Evolutionary conservation across 225 moss, liverwort and hornwort species (phyloP).

Genomic region (Physcomitrellopsis africana): DNA sequence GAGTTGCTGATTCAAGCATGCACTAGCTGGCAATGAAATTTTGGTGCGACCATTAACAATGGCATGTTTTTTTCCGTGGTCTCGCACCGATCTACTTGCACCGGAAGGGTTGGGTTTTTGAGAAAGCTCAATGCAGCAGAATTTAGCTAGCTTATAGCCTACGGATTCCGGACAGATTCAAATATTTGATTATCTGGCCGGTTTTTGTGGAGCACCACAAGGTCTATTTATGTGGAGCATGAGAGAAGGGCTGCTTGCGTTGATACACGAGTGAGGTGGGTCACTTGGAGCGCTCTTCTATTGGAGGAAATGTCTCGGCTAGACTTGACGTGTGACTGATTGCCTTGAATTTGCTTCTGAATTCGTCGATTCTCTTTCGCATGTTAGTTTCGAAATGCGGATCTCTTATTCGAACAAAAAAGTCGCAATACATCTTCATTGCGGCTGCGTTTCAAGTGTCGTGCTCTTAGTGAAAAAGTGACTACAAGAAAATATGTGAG

Average conservation of each 20-base stretch:
- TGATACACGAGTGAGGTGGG: constrained; percentile 8
- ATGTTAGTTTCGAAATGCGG: constrained; percentile 28
- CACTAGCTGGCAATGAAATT: not conserved
- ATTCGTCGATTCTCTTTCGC: constrained; percentile 6
- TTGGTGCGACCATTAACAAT: constrained; percentile 42
- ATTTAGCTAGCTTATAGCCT: constrained; percentile 61
- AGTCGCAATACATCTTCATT: constrained; percentile 24
- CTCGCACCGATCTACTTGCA: constrained; percentile 55
- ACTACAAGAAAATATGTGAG: constrained; percentile 29
- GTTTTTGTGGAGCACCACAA: constrained; percentile 43
- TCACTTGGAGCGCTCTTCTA: not conserved
- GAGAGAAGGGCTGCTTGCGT: constrained; percentile 11
- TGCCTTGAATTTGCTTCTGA: not conserved
- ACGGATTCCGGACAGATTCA: constrained; percentile 47
- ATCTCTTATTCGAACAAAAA: constrained; percentile 16
- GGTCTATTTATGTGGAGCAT: constrained; percentile 24
- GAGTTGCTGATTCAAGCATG: constrained; percentile 33
- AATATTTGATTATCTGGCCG: constrained; percentile 35
- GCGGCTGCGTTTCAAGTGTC: constrained; percentile 30
- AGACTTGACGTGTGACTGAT: not conserved
- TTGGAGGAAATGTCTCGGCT: constrained; percentile 21
- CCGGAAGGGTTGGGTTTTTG: constrained; percentile 48
- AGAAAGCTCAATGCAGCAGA: constrained; percentile 57
- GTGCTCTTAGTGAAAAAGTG: constrained; percentile 27
- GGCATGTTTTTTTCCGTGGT: constrained; percentile 53